A percentile compares a stretch with the other conserved stretches of the same genome.
Conservation (phyloP, 805 yeast genomes). For the Suhomyces xylopsoci region DNA sequence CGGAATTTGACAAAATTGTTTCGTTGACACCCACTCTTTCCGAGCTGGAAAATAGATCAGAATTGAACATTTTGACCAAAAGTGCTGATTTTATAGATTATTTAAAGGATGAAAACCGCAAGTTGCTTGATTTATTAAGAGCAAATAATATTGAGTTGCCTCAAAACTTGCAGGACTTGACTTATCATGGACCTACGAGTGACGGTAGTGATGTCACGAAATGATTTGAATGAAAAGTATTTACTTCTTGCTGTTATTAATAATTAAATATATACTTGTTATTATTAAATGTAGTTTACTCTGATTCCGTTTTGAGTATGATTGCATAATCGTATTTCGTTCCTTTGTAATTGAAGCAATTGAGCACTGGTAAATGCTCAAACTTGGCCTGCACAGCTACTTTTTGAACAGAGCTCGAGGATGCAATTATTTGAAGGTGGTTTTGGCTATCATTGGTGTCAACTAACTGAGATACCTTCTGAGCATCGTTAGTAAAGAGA, state of each 20-base stretch:
- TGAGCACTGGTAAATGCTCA: slow-evolving; percentile 5
- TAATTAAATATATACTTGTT: background rate
- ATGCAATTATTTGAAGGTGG: background rate
- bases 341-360: background rate
- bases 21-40: slow-evolving; percentile 69
- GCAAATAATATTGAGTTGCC: slow-evolving; percentile 32
- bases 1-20: slow-evolving; percentile 76
- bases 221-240: slow-evolving; percentile 2
- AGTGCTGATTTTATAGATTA: slow-evolving; percentile 53
- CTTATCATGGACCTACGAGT: slow-evolving; percentile 21
- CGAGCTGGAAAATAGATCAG: slow-evolving; percentile 74
- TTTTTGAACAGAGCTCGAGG: background rate
- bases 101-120: slow-evolving; percentile 48
- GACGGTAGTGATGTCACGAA: slow-evolving; percentile 17
- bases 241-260: slow-evolving; percentile 1
- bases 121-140: slow-evolving; percentile 41
- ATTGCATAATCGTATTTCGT: background rate
- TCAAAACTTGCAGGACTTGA: slow-evolving; percentile 32
- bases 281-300: background rate
- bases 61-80: slow-evolving; percentile 68
- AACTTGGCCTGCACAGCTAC: background rate
- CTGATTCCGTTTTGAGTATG: background rate
- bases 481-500: slow-evolving; percentile 2
- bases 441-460: background rate
- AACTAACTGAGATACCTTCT: background rate